Conservation (phyloP, 148 eudicot genomes). For the Cornus kousa region DNA sequence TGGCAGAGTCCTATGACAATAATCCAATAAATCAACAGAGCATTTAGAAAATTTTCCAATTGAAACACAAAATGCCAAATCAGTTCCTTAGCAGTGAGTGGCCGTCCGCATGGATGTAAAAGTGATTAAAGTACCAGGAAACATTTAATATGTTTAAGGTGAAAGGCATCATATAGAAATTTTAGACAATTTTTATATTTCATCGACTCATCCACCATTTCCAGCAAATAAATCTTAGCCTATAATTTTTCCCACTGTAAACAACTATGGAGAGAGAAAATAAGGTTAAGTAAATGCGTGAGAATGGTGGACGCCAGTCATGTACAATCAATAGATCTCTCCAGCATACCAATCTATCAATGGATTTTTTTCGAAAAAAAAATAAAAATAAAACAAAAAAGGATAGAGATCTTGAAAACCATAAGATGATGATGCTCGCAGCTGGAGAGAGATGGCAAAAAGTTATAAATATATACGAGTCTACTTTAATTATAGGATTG, state of each 20-base stretch:
- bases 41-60: background rate
- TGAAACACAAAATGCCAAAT: background rate
- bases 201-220: background rate
- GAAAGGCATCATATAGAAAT: background rate
- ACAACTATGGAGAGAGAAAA: background rate
- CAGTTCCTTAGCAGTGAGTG: background rate
- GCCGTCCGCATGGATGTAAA: background rate
- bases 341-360: no score
- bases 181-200: no score
- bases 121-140: background rate
- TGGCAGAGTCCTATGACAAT: constrained; percentile 56
- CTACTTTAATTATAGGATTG: no score
- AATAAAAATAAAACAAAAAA: no score
- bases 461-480: no score
- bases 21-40: constrained; percentile 17
- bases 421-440: no score
- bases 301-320: no score
- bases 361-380: no score
- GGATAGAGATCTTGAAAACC: no score
- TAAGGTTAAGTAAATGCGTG: no score
- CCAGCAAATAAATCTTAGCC: background rate
- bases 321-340: no score
- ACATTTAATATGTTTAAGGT: background rate
- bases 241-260: background rate
- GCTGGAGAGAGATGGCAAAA: no score